A percentile compares a stretch with the other conserved stretches of the same genome.
Evolutionary conservation across 1,139 yeast species (phyloP).

Genomic region (Pneumocystis jirovecii): DNA sequence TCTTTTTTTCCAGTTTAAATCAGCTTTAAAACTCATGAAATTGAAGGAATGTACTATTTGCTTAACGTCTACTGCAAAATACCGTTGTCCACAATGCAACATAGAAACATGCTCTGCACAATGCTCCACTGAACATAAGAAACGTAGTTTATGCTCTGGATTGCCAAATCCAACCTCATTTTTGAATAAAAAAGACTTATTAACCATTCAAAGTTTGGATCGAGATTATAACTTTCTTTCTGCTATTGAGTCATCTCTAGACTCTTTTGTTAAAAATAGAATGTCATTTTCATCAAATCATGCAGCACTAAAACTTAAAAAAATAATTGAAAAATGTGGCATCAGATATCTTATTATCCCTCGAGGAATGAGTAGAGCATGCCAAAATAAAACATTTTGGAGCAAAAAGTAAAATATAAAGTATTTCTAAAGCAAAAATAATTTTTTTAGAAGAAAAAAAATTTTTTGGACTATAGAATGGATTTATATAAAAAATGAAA

Average conservation of each 20-base stretch:
- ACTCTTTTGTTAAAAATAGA: not conserved
- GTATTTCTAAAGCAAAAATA: not conserved
- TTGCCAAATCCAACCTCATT: not conserved
- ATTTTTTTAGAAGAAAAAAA: not conserved
- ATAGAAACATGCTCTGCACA: not conserved
- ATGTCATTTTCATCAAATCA: not conserved
- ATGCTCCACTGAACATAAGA: not conserved
- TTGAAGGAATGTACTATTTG: not conserved
- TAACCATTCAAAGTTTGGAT: not conserved
- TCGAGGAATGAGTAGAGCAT: not conserved
- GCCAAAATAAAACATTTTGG: not conserved
- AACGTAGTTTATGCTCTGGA: not conserved
- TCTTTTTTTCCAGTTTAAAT: not conserved
- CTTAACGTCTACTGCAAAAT: not conserved
- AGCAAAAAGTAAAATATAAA: not conserved
- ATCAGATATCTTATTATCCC: not conserved
- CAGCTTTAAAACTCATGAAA: not conserved
- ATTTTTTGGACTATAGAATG: not conserved
- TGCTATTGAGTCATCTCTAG: not conserved
- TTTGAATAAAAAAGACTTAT: not conserved
- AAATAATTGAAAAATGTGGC: not conserved
- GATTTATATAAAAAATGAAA: not conserved
- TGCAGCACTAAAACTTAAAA: not conserved
- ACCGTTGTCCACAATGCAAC: not conserved
- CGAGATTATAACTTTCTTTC: not conserved